Base-by-base conservation (phyloP, 345 rosid species). In the Microthlaspi erraticum region DNA sequence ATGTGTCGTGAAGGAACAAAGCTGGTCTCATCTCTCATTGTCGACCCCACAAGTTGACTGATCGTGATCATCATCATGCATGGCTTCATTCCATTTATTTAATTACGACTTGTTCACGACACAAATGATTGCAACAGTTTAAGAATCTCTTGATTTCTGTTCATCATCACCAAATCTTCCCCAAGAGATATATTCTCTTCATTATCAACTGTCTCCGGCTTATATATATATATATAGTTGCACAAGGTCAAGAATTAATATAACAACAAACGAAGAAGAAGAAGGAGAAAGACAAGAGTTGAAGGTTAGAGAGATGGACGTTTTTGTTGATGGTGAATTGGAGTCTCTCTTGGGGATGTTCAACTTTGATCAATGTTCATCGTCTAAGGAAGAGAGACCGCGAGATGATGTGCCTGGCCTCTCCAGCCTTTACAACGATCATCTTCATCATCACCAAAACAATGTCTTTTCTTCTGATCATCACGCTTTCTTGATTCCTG, bases 1-100 rank as follows among this genome's bases (percentile, higher is more conserved):
- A 67, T 74, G 51, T 52, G 56, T 74, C 78, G 78, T 74, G 78
- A 74, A 57, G 53, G 68, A 74, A 60, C 23, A 49, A 60, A 67
- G 73, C 68, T 55, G 23, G 16, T 37, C n/a, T 39, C 46, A 39
- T 53, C 71, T 65, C 26, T 65, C 53, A 56, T 23, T 64, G 38
- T 73, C 77, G 77, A 73, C 72, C 77, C 77, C 77, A 73, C 77
- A 73, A 73, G 73, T 68, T 74, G 73, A 74, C 72, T 60, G 63
- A 67, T 74, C 78, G 68, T 74, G 73, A n/a, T 68, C 68, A 51
- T 60, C 73, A 74, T 68, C 78, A 74, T 74, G 78, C 78, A 74
- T 74, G 78, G 68, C 68, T 74, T 60, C 63, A 2, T 20, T 65
- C 49, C 46, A 14, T 37, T 66, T 73, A 39, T 67, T 66, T 74